Conservation (phyloP, 306 rosid species). For the Begonia fuchsioides region DNA sequence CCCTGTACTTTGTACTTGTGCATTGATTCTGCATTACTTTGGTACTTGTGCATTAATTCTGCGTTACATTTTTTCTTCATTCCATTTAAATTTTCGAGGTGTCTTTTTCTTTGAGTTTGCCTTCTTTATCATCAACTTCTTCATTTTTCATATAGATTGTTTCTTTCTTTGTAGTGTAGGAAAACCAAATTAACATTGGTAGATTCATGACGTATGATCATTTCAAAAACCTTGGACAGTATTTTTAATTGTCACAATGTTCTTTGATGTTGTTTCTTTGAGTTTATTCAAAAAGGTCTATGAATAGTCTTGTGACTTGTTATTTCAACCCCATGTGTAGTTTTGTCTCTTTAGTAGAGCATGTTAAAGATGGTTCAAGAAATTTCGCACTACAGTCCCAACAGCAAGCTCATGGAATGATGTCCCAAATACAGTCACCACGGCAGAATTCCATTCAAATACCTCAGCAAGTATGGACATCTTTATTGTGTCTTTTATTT, state of each 20-base stretch:
- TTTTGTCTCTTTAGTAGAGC: constrained; percentile 51
- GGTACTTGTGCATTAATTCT: too few species aligned
- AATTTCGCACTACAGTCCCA: constrained; percentile 45
- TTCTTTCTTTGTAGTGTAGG: too few species aligned
- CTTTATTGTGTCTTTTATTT: constrained; percentile 3
- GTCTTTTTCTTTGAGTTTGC: too few species aligned
- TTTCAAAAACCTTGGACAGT: not conserved
- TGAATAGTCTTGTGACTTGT: not conserved
- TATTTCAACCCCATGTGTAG: constrained; percentile 27
- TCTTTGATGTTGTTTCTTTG: not conserved
- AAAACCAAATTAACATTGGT: too few species aligned
- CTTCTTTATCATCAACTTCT: too few species aligned
- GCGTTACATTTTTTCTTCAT: too few species aligned
- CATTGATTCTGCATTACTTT: too few species aligned
- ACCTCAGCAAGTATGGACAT: constrained; percentile 48
- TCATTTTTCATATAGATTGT: too few species aligned
- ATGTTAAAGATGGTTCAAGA: constrained; percentile 65
- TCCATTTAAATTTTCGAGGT: too few species aligned
- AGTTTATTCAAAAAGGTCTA: not conserved
- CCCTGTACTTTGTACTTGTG: too few species aligned
- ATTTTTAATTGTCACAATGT: not conserved
- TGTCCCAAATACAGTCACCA: constrained; percentile 50
- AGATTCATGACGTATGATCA: too few species aligned
- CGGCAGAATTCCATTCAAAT: constrained; percentile 48
- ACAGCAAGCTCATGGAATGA: constrained; percentile 51